Evolutionary conservation across 768 basidiomycete genomes (phyloP), one percentile per base, ranked within the genome.

Genomic region (Pilatotrama ljubarskyi): DNA sequence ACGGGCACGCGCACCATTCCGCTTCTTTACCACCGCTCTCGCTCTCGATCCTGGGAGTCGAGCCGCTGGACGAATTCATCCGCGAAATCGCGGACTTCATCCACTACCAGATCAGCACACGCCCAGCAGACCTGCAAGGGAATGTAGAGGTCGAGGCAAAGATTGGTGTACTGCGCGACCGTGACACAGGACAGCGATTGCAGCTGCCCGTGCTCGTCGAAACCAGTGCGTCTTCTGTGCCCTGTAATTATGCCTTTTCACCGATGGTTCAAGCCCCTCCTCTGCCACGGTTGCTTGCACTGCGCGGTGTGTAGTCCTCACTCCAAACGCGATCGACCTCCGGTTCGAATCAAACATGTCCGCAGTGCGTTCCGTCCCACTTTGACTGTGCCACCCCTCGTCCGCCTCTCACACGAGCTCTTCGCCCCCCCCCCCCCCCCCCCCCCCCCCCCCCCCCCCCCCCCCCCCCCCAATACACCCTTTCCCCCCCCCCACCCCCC

Each of bases 311-410:
- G 17, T 4, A 97, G 94, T 95, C 62, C 75, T 96, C 5, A 64
- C 74, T 5, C 86, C 88, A 9, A 83, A 87, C 51, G 75, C 71
- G 35, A 61, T 82, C 3, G 86, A 91, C 50, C 70, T 86, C 55
- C 85, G 86, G 13, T 98, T 98, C 72, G 91, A 95, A 72, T 90
- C 93, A 61, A 95, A 96, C 70, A 98, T 99, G 95, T 83, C 91
- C 42, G 75, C 80, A 63, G 93, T 96, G 70, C 81, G 58, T 57
- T 29, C 22, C 18, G 40, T 14, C 20, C 25, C 61, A 57, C 56
- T 49, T 48, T 43, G n/a, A n/a, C 43, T 15, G 22, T 40, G 57
- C 37, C 48, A 61, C 22, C 14, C n/a, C 48, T 35, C 20, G 29
- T 17, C 15, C 26, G 41, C 43, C 40, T 3, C 51, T 42, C 43